Evolutionary conservation across 2,329 filamentous ascomycete genomes (phyloP).

Genomic region (Fusarium sp.): DNA sequence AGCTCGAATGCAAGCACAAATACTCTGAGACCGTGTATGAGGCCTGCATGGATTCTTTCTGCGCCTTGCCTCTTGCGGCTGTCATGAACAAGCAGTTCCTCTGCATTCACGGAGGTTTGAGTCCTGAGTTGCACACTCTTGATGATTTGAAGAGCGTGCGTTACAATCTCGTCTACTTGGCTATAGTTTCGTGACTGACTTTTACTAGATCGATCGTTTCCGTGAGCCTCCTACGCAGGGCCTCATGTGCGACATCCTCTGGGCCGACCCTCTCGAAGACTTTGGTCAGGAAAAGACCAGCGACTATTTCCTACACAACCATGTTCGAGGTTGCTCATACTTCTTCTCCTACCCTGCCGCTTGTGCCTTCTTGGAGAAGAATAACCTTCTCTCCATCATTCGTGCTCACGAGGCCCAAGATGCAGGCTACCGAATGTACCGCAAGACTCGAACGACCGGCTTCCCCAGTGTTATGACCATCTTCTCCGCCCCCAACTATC

Average conservation of each 20-base stretch:
- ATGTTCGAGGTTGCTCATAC: slow-evolving; percentile 98
- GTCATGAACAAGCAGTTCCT: slow-evolving; percentile 99
- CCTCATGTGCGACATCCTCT: slow-evolving; percentile 99
- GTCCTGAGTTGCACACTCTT: slow-evolving; percentile 94
- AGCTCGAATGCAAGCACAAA: slow-evolving; percentile 99
- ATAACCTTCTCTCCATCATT: slow-evolving; percentile 97
- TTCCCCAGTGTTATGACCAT: slow-evolving; percentile 99
- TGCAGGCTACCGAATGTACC: slow-evolving; percentile 98
- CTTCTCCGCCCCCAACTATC: slow-evolving; percentile 98
- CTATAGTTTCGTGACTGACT: slow-evolving; percentile 29
- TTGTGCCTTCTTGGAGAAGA: slow-evolving; percentile 98
- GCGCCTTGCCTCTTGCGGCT: slow-evolving; percentile 90
- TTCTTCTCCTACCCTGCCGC: slow-evolving; percentile 99
- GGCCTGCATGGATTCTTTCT: slow-evolving; percentile 99
- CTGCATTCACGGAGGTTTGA: slow-evolving; percentile 97
- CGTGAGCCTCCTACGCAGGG: slow-evolving; percentile 97
- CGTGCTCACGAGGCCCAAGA: slow-evolving; percentile 98
- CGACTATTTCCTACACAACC: slow-evolving; percentile 98
- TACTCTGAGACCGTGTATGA: slow-evolving; percentile 97
- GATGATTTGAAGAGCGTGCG: slow-evolving; percentile 91
- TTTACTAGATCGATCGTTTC: slow-evolving; percentile 90
- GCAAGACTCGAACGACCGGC: slow-evolving; percentile 96
- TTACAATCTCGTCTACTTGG: slow-evolving; percentile 1
- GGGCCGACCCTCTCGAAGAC: slow-evolving; percentile 97
- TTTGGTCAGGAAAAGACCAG: slow-evolving; percentile 99